Evolutionary conservation across 2,329 filamentous ascomycete genomes (phyloP), one percentile per base, ranked within the genome.

Genomic region (Colletotrichum sp.): DNA sequence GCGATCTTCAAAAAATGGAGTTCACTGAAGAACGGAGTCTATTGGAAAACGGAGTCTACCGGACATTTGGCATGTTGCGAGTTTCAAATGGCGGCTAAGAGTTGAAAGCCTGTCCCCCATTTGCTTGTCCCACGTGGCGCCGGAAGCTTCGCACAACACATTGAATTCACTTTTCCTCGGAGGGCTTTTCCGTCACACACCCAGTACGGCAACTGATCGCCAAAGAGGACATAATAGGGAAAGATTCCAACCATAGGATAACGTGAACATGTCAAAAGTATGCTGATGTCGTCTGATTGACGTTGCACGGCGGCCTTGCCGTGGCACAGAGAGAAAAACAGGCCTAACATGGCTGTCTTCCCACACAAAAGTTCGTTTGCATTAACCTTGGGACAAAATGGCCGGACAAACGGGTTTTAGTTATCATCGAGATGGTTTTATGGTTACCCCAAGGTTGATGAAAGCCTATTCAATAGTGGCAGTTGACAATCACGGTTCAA

Each of bases 161-260:
- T 52, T 3, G 9, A 0, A 43, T 4, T 43, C 5, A 43, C 39
- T 12, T 52, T 48, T 22, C n/a, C n/a, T 48, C n/a, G n/a, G 43
- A 12, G 6, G 10, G 43, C n/a, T 8, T 8, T 52, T 22, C 43
- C 43, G n/a, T 22, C 10, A 22, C 10, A 52, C n/a, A 52, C 1
- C 10, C n/a, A 4, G 5, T 8, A 18, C 43, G 43, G 43, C 43
- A 52, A 22, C 3, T 22, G 4, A 22, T 52, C n/a, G 12, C 10
- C 6, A 48, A 48, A 15, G 7, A 0, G 5, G 4, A 1, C 18
- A 18, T 43, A 3, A 3, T 5, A 9, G 18, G 8, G 18, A 6
- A 3, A n/a, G 18, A 43, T 3, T 43, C 10, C 1, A n/a, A 2
- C 18, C 1, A 3, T 6, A n/a, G 0, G 9, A 10, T 10, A n/a